Conservation (phyloP, 2,329 filamentous ascomycete genomes). For the Ophiostoma montium region DNA sequence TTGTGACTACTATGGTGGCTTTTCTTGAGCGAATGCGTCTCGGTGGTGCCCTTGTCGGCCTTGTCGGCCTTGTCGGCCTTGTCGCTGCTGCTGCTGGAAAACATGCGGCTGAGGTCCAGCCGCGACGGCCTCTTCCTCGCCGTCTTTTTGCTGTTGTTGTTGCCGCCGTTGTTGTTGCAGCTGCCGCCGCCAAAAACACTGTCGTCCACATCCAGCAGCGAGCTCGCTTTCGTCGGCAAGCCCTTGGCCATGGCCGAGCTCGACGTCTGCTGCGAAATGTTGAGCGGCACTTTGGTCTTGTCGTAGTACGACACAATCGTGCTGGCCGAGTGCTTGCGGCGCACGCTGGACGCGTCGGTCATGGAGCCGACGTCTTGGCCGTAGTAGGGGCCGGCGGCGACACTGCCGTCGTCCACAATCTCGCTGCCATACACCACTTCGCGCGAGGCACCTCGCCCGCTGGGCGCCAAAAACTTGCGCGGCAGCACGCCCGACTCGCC, state of each 20-base stretch:
- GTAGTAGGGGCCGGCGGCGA: slow-evolving; percentile 14
- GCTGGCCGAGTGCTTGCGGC: slow-evolving; percentile 33
- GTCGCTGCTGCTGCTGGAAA: slow-evolving; percentile 22
- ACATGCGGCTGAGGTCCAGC: slow-evolving; percentile 34
- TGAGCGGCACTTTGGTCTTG: slow-evolving; percentile 38
- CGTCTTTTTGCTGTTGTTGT: slow-evolving; percentile 11
- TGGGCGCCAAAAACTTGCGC: background rate
- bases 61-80: slow-evolving; percentile 21
- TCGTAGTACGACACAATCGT: slow-evolving; percentile 45
- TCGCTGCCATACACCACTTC: background rate
- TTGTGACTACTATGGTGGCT: slow-evolving; percentile 16
- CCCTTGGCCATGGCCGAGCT: slow-evolving; percentile 44
- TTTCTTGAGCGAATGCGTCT: too few species aligned
- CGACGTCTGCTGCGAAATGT: slow-evolving; percentile 45
- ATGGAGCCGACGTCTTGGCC: slow-evolving; percentile 14
- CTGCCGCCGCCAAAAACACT: too few species aligned
- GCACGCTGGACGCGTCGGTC: slow-evolving; percentile 30
- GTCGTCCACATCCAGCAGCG: slow-evolving; percentile 30
- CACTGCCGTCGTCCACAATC: slow-evolving; percentile 6
- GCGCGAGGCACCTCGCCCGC: background rate
- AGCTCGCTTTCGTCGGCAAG: slow-evolving; percentile 31
- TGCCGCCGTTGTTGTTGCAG: too few species aligned
- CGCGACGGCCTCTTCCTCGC: slow-evolving; percentile 33
- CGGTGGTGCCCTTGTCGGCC: too few species aligned
- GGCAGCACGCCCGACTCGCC: slow-evolving; percentile 34